A percentile compares a stretch with the other conserved stretches of the same genome.
These are phyloP conservation scores for Seminavis robusta DNA, from an alignment of 108 stramenopile species.

Conservation along the genomic window DNA sequence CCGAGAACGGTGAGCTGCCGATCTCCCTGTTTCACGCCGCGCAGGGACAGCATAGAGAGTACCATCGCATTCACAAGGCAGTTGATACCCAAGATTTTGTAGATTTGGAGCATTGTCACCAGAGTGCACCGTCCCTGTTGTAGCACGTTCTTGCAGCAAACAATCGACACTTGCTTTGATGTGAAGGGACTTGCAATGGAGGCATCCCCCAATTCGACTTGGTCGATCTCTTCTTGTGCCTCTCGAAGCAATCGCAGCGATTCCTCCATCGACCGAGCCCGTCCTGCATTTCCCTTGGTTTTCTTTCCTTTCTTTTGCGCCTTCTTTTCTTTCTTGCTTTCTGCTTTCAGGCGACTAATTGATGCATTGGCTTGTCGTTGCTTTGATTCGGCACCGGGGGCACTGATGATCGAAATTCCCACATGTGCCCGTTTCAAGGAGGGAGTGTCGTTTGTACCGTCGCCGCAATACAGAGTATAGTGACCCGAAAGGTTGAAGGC, in stretches of 20 bases:
- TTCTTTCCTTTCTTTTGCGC: constrained; percentile 9
- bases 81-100: constrained; percentile 96
- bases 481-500: constrained; percentile 85
- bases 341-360: constrained; percentile 39
- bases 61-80: constrained; percentile 94
- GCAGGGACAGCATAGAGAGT: constrained; percentile 85
- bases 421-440: constrained; percentile 95
- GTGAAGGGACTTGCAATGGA: constrained; percentile 98
- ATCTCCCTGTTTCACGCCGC: constrained; percentile 97
- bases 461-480: constrained; percentile 95
- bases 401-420: constrained; percentile 93
- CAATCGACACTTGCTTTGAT: constrained; percentile 78
- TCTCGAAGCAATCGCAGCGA: constrained; percentile 61
- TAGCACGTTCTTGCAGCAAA: constrained; percentile 83
- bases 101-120: constrained; percentile 92
- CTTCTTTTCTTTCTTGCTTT: constrained; percentile 50
- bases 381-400: constrained; percentile 89
- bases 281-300: too few species aligned
- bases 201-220: constrained; percentile 92
- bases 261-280: constrained; percentile 12
- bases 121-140: constrained; percentile 94
- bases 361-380: constrained; percentile 50
- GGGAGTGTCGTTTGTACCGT: constrained; percentile 98
- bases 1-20: constrained; percentile 89
- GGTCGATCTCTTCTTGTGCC: constrained; percentile 73